A percentile compares a stretch with the other conserved stretches of the same genome.
Conservation (phyloP, 768 basidiomycete genomes). For the Lactifluus rugatus region DNA sequence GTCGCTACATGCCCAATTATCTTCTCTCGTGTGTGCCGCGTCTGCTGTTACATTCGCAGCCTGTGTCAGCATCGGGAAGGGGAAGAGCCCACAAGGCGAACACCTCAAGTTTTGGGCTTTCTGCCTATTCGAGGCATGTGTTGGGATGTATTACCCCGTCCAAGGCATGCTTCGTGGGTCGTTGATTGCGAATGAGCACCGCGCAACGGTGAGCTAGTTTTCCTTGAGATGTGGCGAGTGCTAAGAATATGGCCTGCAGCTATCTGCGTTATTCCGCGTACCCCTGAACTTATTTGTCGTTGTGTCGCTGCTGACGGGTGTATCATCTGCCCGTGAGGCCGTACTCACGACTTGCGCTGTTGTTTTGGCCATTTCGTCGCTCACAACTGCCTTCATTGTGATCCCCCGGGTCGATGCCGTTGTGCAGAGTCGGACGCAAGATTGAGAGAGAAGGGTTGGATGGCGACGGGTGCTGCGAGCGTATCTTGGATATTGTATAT, state of each 20-base stretch:
- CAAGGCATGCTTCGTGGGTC: conserved; percentile 65
- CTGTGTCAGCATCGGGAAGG: conserved; percentile 32
- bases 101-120: conserved; percentile 60
- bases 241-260: conserved; percentile 27
- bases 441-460: conserved; percentile 23
- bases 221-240: not conserved
- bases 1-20: conserved; percentile 56
- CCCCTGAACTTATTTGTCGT: conserved; percentile 70
- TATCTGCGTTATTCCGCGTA: conserved; percentile 63
- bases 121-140: conserved; percentile 66
- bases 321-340: conserved; percentile 49
- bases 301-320: conserved; percentile 56
- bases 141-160: conserved; percentile 72
- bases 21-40: conserved; percentile 50
- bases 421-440: conserved; percentile 6
- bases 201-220: conserved; percentile 49
- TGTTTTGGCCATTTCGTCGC: conserved; percentile 47
- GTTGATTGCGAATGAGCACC: conserved; percentile 59
- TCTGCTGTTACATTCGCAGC: conserved; percentile 47
- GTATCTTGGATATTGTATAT: not conserved
- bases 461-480: not conserved
- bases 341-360: conserved; percentile 51
- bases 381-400: conserved; percentile 46
- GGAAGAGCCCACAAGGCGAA: conserved; percentile 28
- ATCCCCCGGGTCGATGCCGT: conserved; percentile 14